Evolutionary conservation across 2,329 filamentous ascomycete species (phyloP).

Genomic region (Rhynchosporium secalis): DNA sequence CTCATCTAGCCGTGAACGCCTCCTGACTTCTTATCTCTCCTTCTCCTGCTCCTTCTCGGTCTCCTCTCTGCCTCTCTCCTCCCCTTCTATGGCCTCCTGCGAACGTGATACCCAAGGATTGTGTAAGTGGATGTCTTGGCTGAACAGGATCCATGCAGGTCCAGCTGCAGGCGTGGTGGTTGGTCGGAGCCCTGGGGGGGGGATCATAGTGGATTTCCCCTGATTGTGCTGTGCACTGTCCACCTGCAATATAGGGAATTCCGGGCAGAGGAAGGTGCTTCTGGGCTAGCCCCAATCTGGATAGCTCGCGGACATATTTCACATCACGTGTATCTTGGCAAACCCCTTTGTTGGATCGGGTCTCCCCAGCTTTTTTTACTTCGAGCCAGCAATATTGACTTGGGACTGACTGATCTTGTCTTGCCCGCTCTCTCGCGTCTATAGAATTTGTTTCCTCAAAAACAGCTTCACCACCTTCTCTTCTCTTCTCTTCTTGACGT

Average conservation of each 20-base stretch:
- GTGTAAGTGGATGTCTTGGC: background rate
- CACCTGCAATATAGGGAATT: background rate
- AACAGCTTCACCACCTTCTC: background rate
- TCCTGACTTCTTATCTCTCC: background rate
- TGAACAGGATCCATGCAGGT: background rate
- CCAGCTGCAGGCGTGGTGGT: background rate
- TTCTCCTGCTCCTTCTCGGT: background rate
- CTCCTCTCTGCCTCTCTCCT: background rate
- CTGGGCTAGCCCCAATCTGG: background rate
- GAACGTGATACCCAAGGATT: background rate
- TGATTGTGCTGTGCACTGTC: constrained; percentile 4
- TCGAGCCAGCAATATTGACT: background rate
- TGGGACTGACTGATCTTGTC: background rate
- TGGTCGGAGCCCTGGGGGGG: no score
- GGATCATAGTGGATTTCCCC: constrained; percentile 4
- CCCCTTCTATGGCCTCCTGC: background rate
- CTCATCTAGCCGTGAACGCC: background rate
- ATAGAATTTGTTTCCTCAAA: background rate
- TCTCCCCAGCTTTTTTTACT: constrained; percentile 6
- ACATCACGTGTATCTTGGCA: background rate
- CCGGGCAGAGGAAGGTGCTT: constrained; percentile 11
- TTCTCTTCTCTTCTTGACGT: constrained; percentile 9
- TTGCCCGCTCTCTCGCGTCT: background rate
- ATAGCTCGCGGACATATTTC: background rate
- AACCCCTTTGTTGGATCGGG: background rate